Evolutionary conservation across 2,329 filamentous ascomycete species (phyloP).

Genomic region (Passalora sequoiae): DNA sequence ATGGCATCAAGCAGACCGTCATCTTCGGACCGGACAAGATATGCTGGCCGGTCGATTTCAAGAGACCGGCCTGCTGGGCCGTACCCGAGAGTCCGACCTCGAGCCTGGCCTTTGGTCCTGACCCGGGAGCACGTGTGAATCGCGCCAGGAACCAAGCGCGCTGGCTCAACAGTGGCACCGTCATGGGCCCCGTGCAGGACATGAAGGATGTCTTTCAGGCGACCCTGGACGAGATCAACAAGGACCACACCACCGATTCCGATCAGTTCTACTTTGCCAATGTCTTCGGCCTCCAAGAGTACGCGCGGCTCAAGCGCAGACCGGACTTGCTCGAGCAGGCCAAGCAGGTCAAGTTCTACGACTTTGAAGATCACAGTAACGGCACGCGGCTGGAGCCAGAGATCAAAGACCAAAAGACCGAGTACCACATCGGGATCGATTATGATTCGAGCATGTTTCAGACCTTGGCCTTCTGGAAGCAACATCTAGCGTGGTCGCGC

Average conservation of each 20-base stretch:
- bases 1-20: constrained; percentile 28
- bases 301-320: constrained; percentile 18
- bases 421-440: constrained; percentile 24
- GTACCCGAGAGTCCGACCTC: constrained; percentile 25
- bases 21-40: constrained; percentile 33
- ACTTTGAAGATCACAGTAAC: constrained; percentile 32
- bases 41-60: constrained; percentile 31
- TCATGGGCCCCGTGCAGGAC: constrained; percentile 38
- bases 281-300: constrained; percentile 52
- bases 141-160: constrained; percentile 41
- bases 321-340: constrained; percentile 23
- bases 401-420: constrained; percentile 11
- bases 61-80: constrained; percentile 31
- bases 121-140: constrained; percentile 38
- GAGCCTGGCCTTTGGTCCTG: constrained; percentile 43
- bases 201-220: constrained; percentile 39
- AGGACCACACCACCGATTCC: constrained; percentile 23
- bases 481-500: constrained; percentile 33
- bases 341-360: constrained; percentile 33
- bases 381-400: constrained; percentile 44
- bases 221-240: constrained; percentile 37
- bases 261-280: constrained; percentile 48
- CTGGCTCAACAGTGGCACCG: constrained; percentile 46
- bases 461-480: constrained; percentile 30
- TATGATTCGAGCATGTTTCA: constrained; percentile 22